phyloP scores from a whole-genome alignment of 352 stramenopile species.

The Pilasporangium apinafurcum region DNA sequence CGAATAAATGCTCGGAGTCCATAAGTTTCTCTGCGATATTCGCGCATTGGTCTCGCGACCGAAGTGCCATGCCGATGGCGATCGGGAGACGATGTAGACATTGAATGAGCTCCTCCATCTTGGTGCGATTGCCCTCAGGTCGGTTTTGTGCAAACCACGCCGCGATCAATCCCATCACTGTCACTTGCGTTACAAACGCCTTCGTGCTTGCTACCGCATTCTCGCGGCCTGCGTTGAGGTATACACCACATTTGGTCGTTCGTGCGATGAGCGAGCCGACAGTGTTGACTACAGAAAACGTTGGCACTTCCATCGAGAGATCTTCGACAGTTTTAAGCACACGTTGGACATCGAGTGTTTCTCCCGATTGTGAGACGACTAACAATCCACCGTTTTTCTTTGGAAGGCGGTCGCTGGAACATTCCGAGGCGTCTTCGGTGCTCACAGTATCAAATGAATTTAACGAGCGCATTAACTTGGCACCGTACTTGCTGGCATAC shows the following conservation, averaged over 20 bases:
- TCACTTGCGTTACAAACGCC: conserved; percentile 97
- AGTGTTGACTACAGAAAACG: conserved; percentile 95
- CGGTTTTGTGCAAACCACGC: conserved; percentile 91
- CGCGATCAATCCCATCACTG: conserved; percentile 87
- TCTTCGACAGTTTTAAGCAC: conserved; percentile 89
- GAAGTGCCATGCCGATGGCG: conserved; percentile 96
- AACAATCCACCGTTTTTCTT: conserved; percentile 88
- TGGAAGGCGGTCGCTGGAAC: conserved; percentile 83
- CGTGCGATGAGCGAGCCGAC: conserved; percentile 97
- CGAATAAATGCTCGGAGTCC: conserved; percentile 92
- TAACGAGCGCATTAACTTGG: conserved; percentile 97
- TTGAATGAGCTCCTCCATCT: conserved; percentile 90
- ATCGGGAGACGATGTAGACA: conserved; percentile 96
- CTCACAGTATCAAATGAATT: conserved; percentile 91
- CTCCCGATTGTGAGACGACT: conserved; percentile 96
- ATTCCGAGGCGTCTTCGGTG: conserved; percentile 90
- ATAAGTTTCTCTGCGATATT: conserved; percentile 85
- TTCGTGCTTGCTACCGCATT: conserved; percentile 99
- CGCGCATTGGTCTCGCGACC: conserved; percentile 89
- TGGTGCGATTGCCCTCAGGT: conserved; percentile 70
- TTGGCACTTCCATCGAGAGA: conserved; percentile 55
- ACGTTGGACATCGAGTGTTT: conserved; percentile 97
- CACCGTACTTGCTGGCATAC: conserved; percentile 93
- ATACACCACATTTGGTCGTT: conserved; percentile 92
- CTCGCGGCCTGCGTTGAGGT: conserved; percentile 97